A percentile compares a stretch with the other conserved stretches of the same genome.
Conservation (phyloP, 225 moss, liverwort and hornwort species). For the Polytrichum commune region DNA sequence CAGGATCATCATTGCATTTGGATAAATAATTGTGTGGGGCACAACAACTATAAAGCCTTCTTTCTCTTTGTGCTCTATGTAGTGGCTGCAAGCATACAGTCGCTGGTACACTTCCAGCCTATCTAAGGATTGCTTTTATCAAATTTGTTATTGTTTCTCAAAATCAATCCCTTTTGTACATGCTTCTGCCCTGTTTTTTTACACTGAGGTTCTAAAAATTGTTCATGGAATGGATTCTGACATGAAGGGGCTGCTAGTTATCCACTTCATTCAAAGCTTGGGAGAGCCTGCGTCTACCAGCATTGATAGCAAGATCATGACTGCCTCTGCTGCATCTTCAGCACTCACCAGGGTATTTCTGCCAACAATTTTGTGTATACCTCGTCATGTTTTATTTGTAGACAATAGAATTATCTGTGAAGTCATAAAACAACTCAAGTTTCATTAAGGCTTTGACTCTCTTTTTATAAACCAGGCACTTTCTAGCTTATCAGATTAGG, state of each 20-base stretch:
- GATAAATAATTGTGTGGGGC: slow-evolving; percentile 98
- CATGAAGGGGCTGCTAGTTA: slow-evolving; percentile 67
- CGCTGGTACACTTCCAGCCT: slow-evolving; percentile 52
- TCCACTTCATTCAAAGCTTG: slow-evolving; percentile 70
- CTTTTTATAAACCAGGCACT: too few relatives aligned
- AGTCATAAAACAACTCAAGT: too few relatives aligned
- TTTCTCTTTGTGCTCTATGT: slow-evolving; percentile 86
- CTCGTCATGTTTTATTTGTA: too few relatives aligned
- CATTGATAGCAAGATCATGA: slow-evolving; percentile 42
- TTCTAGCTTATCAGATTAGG: too few relatives aligned
- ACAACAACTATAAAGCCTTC: slow-evolving; percentile 96
- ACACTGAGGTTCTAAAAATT: slow-evolving; percentile 10
- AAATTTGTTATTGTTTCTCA: background rate
- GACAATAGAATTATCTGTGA: too few relatives aligned
- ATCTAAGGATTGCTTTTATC: too few relatives aligned
- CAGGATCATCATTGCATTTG: slow-evolving; percentile 99
- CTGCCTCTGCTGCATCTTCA: slow-evolving; percentile 55
- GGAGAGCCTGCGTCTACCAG: slow-evolving; percentile 41
- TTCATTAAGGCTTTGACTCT: too few relatives aligned
- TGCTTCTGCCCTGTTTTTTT: background rate
- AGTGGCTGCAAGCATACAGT: slow-evolving; percentile 83
- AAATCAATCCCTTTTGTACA: background rate
- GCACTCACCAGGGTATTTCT: slow-evolving; percentile 66
- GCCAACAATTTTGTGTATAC: background rate
- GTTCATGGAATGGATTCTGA: slow-evolving; percentile 8